Percentiles rank a stretch among this genome's conserved stretches.
These are phyloP conservation scores for Sugiyamaella smithiae DNA, from an alignment of 805 yeast genomes.

Conservation along the genomic window DNA sequence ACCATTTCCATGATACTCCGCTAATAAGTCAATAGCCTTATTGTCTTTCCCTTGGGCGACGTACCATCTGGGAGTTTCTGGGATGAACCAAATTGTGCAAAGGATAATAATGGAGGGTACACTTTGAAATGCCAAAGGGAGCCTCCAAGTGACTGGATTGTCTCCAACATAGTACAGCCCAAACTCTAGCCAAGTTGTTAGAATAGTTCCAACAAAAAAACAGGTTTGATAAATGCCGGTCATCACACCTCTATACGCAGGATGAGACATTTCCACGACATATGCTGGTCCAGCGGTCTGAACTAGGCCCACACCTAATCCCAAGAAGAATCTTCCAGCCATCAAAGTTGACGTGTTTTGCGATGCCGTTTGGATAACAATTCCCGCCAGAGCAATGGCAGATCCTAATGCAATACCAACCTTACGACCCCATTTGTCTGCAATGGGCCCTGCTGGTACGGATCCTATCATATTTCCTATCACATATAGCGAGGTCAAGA, in stretches of 20 bases:
- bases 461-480: conserved; percentile 11
- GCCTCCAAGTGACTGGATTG: conserved; percentile 15
- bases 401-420: conserved; percentile 11
- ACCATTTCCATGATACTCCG: conserved; percentile 13
- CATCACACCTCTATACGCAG: conserved; percentile 18
- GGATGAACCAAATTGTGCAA: conserved; percentile 8
- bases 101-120: conserved; percentile 13
- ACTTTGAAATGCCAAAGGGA: conserved; percentile 20
- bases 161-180: conserved; percentile 13
- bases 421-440: conserved; percentile 12
- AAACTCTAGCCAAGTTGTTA: conserved; percentile 16
- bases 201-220: conserved; percentile 15
- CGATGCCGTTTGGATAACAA: conserved; percentile 11
- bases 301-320: conserved; percentile 21
- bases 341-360: conserved; percentile 7
- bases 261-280: conserved; percentile 23
- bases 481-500: conserved; percentile 6
- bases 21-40: conserved; percentile 12
- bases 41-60: conserved; percentile 13
- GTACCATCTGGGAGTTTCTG: conserved; percentile 23
- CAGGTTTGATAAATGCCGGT: conserved; percentile 15
- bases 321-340: conserved; percentile 24
- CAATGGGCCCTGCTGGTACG: conserved; percentile 12
- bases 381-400: conserved; percentile 8
- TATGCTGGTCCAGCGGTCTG: conserved; percentile 20